Base-by-base conservation (phyloP, 345 rosid genomes). In the Sisymbrium altissimum region DNA sequence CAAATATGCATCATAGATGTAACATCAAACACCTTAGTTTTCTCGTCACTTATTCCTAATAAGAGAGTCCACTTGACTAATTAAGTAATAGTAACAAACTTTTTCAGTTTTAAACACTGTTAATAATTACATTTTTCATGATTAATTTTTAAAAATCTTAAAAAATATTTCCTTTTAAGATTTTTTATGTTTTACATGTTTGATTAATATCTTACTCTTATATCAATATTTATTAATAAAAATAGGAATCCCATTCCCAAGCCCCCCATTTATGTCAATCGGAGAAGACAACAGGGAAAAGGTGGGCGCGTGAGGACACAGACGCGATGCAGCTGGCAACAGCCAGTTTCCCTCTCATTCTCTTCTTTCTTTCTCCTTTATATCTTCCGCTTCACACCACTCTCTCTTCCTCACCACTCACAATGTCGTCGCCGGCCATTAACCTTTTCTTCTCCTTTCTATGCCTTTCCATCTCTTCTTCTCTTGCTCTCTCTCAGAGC, bases 281-380 rank as follows among this genome's bases (percentile, higher is more conserved):
- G 4, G 33, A 39, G 73, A 60, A 60, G 69, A 36, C 55, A 58
- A 39, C 17, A 49, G 9, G 5, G 41, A 76, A 23, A 19, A 53
- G 52, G 71, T 48, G 32, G 63, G 81, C 58, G 78, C 70, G 83
- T 74, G 83, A 64, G 57, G 57, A 67, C 48, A 52, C 78, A 67
- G 56, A 40, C 68, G 38, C 84, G 39, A 40, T 46, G 86, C 89
- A 87, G 92, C 92, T 87, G 95, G 82, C 90, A 63, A 86, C 92
- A 89, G 87, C 87, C 73, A 80, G 75, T 76, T 83, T 76, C 87
- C 84, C 83, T 80, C 84, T 79, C 75, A 62, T 12, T 69, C 25
- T 23, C 25, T 23, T 23, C 32, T 17, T 44, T 36, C 30, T 41
- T 19, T 36, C 73, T 66, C 76, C 72, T 73, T 70, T 84, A 75